Conservation (phyloP, 768 basidiomycete species). For the Lactifluus subvellereus region DNA sequence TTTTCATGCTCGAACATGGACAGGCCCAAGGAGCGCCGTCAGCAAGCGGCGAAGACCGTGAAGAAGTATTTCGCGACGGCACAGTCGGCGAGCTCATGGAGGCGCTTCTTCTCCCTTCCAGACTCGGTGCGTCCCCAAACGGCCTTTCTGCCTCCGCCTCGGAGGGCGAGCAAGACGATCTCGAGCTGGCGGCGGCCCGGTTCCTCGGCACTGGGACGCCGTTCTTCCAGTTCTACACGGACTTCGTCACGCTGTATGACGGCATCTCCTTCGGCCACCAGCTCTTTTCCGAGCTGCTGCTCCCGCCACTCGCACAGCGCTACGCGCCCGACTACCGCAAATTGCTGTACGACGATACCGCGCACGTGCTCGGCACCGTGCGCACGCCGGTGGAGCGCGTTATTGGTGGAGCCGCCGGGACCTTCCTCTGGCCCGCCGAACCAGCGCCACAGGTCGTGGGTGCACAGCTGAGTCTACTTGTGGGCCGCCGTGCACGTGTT, state of each 20-base stretch:
- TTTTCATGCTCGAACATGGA: slow-evolving; percentile 94
- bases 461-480: slow-evolving; percentile 55
- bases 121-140: slow-evolving; percentile 32
- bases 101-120: slow-evolving; percentile 52
- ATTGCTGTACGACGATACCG: slow-evolving; percentile 76
- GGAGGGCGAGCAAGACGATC: slow-evolving; percentile 22
- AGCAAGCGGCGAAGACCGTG: slow-evolving; percentile 26
- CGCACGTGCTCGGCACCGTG: slow-evolving; percentile 57
- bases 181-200: slow-evolving; percentile 50
- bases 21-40: slow-evolving; percentile 36
- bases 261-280: slow-evolving; percentile 82
- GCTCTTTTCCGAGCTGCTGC: slow-evolving; percentile 65
- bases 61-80: slow-evolving; percentile 76
- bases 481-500: slow-evolving; percentile 28
- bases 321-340: slow-evolving; percentile 82
- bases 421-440: slow-evolving; percentile 73
- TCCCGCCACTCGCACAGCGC: slow-evolving; percentile 69
- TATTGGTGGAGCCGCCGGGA: slow-evolving; percentile 46
- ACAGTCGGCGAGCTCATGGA: slow-evolving; percentile 55
- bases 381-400: slow-evolving; percentile 46
- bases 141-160: slow-evolving; percentile 23
- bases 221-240: slow-evolving; percentile 92
- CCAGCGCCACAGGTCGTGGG: slow-evolving; percentile 52
- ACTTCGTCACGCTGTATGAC: slow-evolving; percentile 87
- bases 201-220: slow-evolving; percentile 67